Base-by-base conservation (phyloP, 768 basidiomycete genomes). In the Boletus pseudo-olivaceus region DNA sequence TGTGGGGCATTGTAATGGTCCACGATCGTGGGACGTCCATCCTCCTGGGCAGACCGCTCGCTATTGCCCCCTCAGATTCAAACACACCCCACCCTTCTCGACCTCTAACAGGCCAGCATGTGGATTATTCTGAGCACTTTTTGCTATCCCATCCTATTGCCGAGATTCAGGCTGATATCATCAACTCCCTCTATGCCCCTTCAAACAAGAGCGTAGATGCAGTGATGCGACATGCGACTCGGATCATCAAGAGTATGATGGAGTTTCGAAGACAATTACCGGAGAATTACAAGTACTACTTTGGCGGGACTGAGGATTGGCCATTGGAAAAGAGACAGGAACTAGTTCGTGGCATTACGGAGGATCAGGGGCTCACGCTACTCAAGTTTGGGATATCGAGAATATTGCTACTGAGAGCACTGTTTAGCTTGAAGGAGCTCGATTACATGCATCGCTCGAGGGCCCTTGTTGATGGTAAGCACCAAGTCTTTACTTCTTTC, bases 1-100 rank as follows among this genome's bases (percentile, higher is more conserved):
- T 93, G 17, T 93, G 91, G 91, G 84, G 81, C 8, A 92, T 88
- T 53, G 87, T 93, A 19, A 82, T 93, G 60, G 77, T 93, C 5
- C 91, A 93, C 63, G 91, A 93, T 67, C 85, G 91, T 37, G 91
- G 91, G 37, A 93, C 91, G 4, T 90, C 90, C 33, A 86, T 93
- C 66, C 83, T 92, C 26, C 83, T 93, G 12, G 91, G 91, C 12
- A 85, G 91, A 11, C 91, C 91, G 1, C 80, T 93, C 20, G 90
- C 84, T 7, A 92, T 93, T 42, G 73, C 87, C 4, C 88, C 90
- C 3, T 82, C 82, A n/a, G 90, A 93, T 63, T 84, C 86, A 29
- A 93, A 88, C 66, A 90, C 90, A 0, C 88, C 90, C 1, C 82
- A 77, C 44, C 89, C 90, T 1, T 73, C 77, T 38, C 82, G 82